These are phyloP conservation scores for Tylopilus orsonianus DNA, from an alignment of 1,284 basidiomycete species.

Conservation along the genomic window DNA sequence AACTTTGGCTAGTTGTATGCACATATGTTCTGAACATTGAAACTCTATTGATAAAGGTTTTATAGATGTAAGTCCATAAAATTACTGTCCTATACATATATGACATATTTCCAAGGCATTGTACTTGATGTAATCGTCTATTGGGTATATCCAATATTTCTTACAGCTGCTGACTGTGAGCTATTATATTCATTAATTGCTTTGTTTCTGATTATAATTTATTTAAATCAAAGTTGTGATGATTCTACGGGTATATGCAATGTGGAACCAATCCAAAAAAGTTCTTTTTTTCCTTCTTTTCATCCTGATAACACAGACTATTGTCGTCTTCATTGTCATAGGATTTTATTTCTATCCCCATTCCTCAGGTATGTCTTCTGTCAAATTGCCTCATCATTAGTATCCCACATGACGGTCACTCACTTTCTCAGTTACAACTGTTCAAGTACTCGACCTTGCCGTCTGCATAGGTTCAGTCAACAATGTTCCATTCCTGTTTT, in stretches of 20 bases:
- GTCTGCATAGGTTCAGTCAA: no score
- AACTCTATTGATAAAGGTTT: no score
- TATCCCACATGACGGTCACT: no score
- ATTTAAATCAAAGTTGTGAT: background rate
- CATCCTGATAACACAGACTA: background rate
- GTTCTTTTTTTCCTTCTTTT: background rate
- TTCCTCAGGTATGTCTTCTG: background rate
- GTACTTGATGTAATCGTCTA: background rate
- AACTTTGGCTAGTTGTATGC: no score
- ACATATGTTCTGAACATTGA: no score
- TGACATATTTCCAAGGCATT: background rate
- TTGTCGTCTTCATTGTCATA: background rate
- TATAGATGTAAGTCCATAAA: background rate
- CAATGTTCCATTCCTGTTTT: background rate
- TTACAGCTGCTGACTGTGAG: background rate
- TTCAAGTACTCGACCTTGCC: no score
- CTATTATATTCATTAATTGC: background rate
- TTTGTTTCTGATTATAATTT: background rate
- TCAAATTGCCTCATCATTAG: background rate
- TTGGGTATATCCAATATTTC: background rate
- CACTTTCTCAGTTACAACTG: no score
- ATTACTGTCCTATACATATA: no score
- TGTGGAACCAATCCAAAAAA: background rate
- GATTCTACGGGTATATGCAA: background rate
- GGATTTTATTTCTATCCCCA: background rate